Evolutionary conservation across 768 basidiomycete species (phyloP), one percentile per base, ranked within the genome.

Genomic region (Lenzites betulinus): DNA sequence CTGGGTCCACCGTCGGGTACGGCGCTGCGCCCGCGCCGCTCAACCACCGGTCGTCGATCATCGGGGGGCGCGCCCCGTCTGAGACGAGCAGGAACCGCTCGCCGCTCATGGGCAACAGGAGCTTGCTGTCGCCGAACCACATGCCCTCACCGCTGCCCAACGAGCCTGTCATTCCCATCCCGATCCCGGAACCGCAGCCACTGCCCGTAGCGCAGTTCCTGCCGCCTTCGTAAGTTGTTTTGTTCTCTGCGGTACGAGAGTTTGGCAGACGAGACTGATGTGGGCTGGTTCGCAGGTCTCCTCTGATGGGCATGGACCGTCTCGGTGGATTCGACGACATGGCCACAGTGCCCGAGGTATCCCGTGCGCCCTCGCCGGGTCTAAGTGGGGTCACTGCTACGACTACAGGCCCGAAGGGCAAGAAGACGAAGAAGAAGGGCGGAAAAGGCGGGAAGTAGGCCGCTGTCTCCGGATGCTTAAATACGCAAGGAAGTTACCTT

Each of bases 351-450:
- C 59, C 59, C n/a, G 36, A 36, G 16, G 25, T 54, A 26, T 41
- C 46, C 13, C 62, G 62, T 39, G 57, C 57, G 47, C 47, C 62
- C 11, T 63, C 62, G 2, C 62, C 62, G 18, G 47, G 53, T 13
- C 39, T 48, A 25, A 59, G 57, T 8, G 35, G 51, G n/a, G 35
- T 58, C 20, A 59, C 55, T 4, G 51, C 55, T 11, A 46, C 63
- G 1, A 58, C 63, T 20, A 43, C 50, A 8, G n/a, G 54, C 13
- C 46, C 38, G 39, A 67, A 58, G 54, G 59, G 52, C 33, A 66
- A 66, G 62, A 64, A 64, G 52, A 54, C 49, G 16, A 67, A 64
- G 54, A 64, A 64, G 44, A 63, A 62, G 38, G 51, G 52, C 1
- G 58, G 47, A n/a, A 53, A 62, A 33, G 30, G 6, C 30, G 53